Evolutionary conservation across 1,284 basidiomycete genomes (phyloP), one percentile per base, ranked within the genome.

Genomic region (Leccinum pachyderme): DNA sequence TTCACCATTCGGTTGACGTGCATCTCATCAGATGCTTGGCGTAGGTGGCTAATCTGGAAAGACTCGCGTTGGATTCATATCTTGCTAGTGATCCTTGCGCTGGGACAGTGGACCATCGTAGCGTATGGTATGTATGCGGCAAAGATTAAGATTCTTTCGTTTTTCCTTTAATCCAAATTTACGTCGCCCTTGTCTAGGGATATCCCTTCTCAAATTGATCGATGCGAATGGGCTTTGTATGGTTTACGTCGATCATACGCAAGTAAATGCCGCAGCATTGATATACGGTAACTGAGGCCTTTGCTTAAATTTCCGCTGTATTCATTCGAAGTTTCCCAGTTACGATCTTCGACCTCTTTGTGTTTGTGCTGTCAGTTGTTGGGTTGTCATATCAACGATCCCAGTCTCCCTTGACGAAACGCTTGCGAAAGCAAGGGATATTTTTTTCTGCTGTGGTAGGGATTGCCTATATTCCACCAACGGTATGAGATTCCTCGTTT

Each of bases 31-130:
- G 15, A 18, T 27, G 43, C 11, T 8, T 6, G 9, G 6, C 15
- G 4, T 39, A 67, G 68, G 41, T 70, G 62, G 62, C 3, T 67
- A 4, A 63, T 67, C 18, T 67, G 68, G 68, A 58, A 54, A 15
- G 52, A 57, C 15, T 58, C 53, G 2, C 49, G 49, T 18, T 18
- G 22, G 6, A 35, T 67, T 15, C 54, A 44, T 7, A 5, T 11
- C 5, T 29, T 69, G 4, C 49, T 67, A 0, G 3, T 43, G n/a
- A 9, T 64, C 18, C 22, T 59, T 11, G 24, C 56, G 3, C 27
- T 67, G 2, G 67, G 55, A 18, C 58, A 63, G 29, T 64, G 61
- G 59, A 15, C 18, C 32, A 4, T 59, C 25, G 29, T 69, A 3
- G n/a, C 43, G 3, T 2, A 56, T 2, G 53, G 65, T 67, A 50